These are phyloP conservation scores for Yamadazyma scolyti DNA, from an alignment of 805 yeast species.

Conservation along the genomic window DNA sequence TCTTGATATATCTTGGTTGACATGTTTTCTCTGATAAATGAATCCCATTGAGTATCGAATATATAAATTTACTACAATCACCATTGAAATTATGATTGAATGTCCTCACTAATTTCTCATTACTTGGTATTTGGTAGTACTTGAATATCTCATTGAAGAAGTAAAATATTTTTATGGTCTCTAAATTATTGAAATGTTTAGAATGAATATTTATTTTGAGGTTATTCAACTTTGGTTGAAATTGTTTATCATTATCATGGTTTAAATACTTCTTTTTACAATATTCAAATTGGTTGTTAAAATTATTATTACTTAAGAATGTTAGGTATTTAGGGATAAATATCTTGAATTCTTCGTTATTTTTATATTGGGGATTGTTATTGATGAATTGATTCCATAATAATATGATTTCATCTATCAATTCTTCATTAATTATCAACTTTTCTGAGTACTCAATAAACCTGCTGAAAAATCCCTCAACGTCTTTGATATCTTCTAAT, in stretches of 20 bases:
- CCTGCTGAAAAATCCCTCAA: constrained; percentile 4
- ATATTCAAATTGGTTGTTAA: constrained; percentile 11
- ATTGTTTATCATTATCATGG: constrained; percentile 1
- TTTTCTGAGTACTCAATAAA: constrained; percentile 8
- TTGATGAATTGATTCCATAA: constrained; percentile 8
- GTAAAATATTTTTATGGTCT: constrained; percentile 11
- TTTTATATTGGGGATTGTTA: constrained; percentile 4
- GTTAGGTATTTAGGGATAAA: constrained; percentile 6
- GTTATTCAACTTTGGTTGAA: constrained; percentile 9
- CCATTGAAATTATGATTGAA: constrained; percentile 8
- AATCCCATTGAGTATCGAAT: constrained; percentile 9
- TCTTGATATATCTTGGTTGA: constrained; percentile 20
- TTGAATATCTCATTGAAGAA: constrained; percentile 10
- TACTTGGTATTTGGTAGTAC: constrained; percentile 6
- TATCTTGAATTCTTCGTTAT: constrained; percentile 4
- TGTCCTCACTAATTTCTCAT: constrained; percentile 5
- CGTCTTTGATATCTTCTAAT: constrained; percentile 5
- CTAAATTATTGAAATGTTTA: constrained; percentile 10
- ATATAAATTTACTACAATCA: constrained; percentile 9
- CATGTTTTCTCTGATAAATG: constrained; percentile 9
- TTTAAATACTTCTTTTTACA: constrained; percentile 7
- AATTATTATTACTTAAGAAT: constrained; percentile 7
- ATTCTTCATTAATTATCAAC: constrained; percentile 8
- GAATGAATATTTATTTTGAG: constrained; percentile 8
- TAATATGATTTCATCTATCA: constrained; percentile 12